Base-by-base conservation (phyloP, 352 stramenopile species). In the Phytophthora pisi region DNA sequence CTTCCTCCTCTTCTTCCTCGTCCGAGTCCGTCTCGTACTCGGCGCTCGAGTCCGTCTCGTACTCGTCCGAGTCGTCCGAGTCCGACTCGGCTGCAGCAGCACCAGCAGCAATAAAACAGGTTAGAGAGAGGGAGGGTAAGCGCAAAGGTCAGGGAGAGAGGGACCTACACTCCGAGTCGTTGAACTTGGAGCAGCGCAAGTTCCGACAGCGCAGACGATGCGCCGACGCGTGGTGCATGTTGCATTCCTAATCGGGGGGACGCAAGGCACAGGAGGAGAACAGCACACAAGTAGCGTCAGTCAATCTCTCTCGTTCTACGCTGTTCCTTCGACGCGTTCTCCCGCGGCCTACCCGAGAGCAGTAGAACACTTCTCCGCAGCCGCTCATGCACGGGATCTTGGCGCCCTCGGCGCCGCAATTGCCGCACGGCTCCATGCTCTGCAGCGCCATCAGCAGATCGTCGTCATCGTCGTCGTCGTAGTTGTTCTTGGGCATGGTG, bases 371-470 rank as follows among this genome's bases (percentile, higher is more conserved):
- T 56, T 93, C 86, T 10, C 79, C 79, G 49, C 88, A 96, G 45
- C 88, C 88, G 63, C 86, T 94, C 88, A 93, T 94, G 57, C 88
- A 96, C 47, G 88, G 88, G 54, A 94, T 91, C 69, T 91, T 94
- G 58, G 88, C 88, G 49, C 88, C 88, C 15, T 92, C 81, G 2
- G 77, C 79, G 28, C 88, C 88, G 50, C 88, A 96, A 65, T 96
- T 96, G 18, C 80, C 88, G 54, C 88, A 96, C 9, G 88, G 88
- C 77, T 96, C 88, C 79, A 90, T 93, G 67, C 78, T 93, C 75
- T 92, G 84, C 38, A 96, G 75, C 64, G 88, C 88, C 84, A 92
- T 86, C 46, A 96, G 71, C 60, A 96, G 71, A 58, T 93, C 86
- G 73, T 96, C 88, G 57, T 96, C 88, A 49, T 95, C 86, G 65